Conservation (phyloP, 768 basidiomycete species). For the Serpula lacrymans region DNA sequence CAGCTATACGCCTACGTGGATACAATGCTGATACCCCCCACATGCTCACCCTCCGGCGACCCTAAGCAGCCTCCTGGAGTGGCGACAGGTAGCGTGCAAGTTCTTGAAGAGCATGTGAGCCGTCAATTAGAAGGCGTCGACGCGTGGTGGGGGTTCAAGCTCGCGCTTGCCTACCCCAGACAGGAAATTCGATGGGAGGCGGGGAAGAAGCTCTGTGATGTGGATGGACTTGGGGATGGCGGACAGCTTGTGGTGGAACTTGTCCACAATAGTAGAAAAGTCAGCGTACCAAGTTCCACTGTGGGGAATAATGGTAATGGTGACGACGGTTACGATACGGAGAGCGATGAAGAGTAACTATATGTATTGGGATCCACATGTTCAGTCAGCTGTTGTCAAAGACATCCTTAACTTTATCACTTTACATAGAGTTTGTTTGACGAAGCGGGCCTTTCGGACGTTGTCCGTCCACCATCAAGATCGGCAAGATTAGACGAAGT, state of each 20-base stretch:
- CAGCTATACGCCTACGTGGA: slow-evolving; percentile 76
- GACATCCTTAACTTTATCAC: too few relatives aligned
- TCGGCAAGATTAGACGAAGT: too few relatives aligned
- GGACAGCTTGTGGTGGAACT: slow-evolving; percentile 68
- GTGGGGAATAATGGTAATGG: slow-evolving; percentile 17
- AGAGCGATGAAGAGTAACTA: slow-evolving; percentile 38
- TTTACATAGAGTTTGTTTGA: too few relatives aligned
- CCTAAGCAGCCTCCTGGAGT: slow-evolving; percentile 40
- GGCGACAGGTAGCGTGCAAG: slow-evolving; percentile 26
- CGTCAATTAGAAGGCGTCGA: slow-evolving; percentile 22
- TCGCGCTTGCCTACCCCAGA: slow-evolving; percentile 69
- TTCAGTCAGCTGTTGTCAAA: too few relatives aligned
- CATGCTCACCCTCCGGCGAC: slow-evolving; percentile 36
- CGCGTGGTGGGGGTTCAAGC: slow-evolving; percentile 72
- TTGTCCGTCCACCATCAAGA: too few relatives aligned
- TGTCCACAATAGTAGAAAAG: slow-evolving; percentile 13
- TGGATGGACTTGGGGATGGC: slow-evolving; percentile 49
- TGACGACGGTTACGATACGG: slow-evolving; percentile 58
- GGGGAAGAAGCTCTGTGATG: slow-evolving; percentile 36
- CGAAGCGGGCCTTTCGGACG: too few relatives aligned
- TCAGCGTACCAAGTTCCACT: slow-evolving; percentile 5
- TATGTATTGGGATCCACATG: too few relatives aligned
- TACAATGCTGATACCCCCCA: slow-evolving; percentile 46
- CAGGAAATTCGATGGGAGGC: slow-evolving; percentile 53
- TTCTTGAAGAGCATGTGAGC: slow-evolving; percentile 35